Percentiles rank a stretch among this genome's conserved stretches.
Conservation (phyloP, 345 rosid species). For the Bretschneidera sinensis region DNA sequence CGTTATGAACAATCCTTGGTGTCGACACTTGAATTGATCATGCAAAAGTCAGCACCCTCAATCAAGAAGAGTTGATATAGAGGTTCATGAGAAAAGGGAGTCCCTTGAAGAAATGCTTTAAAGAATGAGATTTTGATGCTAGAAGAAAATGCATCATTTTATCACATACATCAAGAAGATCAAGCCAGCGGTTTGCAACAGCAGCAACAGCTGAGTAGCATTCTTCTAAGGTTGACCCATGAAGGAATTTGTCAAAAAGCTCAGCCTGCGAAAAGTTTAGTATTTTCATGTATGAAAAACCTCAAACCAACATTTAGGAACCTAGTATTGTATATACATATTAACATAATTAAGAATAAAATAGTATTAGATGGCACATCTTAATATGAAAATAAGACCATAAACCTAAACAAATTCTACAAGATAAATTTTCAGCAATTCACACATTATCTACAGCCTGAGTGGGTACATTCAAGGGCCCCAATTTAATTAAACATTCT, state of each 20-base stretch:
- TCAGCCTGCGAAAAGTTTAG: constrained; percentile 67
- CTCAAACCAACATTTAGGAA: neutral
- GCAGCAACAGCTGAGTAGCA: constrained; percentile 93
- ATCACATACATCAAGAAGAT: constrained; percentile 80
- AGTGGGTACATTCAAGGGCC: too few species aligned
- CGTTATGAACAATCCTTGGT: constrained; percentile 12
- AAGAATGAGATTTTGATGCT: constrained; percentile 2
- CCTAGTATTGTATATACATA: neutral
- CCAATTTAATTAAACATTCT: too few species aligned
- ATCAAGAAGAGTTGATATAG: neutral
- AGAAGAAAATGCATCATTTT: constrained; percentile 1
- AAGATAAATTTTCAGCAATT: too few species aligned
- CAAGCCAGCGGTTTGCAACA: constrained; percentile 97
- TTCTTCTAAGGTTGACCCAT: constrained; percentile 83
- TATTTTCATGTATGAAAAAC: constrained; percentile 3
- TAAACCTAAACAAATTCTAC: too few species aligned
- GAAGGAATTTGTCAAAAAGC: constrained; percentile 91
- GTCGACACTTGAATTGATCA: neutral
- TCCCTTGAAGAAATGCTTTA: neutral
- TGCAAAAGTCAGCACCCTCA: neutral
- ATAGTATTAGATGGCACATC: too few species aligned
- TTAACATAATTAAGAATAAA: neutral
- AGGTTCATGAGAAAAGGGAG: neutral
- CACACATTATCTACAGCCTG: too few species aligned
- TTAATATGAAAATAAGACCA: too few species aligned